Percentiles rank a stretch among this genome's conserved stretches.
Evolutionary conservation across 441 rosid genomes (phyloP).

Genomic region (Kokia cookei): DNA sequence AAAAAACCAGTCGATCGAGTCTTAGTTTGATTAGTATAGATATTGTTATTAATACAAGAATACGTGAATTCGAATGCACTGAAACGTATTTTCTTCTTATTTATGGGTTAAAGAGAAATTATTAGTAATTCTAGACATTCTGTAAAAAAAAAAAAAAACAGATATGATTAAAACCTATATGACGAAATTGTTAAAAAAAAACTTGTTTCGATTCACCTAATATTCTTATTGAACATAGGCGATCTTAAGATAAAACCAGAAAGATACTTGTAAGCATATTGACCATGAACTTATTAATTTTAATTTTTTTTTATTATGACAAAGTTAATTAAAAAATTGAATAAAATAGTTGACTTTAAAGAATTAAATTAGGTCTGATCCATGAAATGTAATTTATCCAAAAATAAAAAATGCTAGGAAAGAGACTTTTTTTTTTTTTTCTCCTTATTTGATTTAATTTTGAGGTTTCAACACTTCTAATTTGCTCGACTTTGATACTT

Average conservation of each 20-base stretch:
- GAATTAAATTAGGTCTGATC: slow-evolving; percentile 31
- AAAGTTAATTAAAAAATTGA: neutral
- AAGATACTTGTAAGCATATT: too few species aligned
- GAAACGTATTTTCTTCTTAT: too few species aligned
- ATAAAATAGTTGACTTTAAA: neutral
- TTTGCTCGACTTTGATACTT: neutral
- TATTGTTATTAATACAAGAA: too few species aligned
- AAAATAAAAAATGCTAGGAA: neutral
- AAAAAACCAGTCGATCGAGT: too few species aligned
- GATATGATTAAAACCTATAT: too few species aligned
- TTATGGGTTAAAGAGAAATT: fast-evolving
- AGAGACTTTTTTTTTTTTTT: neutral
- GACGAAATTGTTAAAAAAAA: too few species aligned
- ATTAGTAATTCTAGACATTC: fast-evolving
- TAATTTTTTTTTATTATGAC: neutral
- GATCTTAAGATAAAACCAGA: too few species aligned
- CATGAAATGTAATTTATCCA: neutral
- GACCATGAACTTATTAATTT: neutral
- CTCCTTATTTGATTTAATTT: neutral
- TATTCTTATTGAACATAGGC: too few species aligned
- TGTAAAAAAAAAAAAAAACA: too few species aligned
- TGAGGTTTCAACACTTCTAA: neutral
- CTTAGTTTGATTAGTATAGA: fast-evolving
- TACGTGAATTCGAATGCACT: fast-evolving
- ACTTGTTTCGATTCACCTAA: too few species aligned